Evolutionary conservation across 192 early-diverging fungal species (phyloP).

Genomic region (Piromyces finnis): DNA sequence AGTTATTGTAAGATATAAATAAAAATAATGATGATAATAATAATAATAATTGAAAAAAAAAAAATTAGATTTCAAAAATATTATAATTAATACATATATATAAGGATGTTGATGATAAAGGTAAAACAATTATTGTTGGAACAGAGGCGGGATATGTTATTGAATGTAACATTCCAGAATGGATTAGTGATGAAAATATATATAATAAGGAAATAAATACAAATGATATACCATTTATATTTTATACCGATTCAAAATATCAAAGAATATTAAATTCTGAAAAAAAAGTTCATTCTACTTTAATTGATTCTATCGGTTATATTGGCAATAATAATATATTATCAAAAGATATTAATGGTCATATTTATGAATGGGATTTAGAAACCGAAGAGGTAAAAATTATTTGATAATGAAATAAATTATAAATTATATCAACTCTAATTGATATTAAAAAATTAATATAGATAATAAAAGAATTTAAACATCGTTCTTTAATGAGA

Average conservation of each 20-base stretch:
- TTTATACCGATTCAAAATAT: constrained; percentile 26
- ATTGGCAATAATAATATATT: constrained; percentile 36
- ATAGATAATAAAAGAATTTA: background rate
- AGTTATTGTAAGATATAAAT: constrained; percentile 13
- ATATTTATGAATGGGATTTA: constrained; percentile 59
- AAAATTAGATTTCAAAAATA: too few species aligned
- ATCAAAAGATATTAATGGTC: constrained; percentile 53
- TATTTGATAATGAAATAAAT: background rate
- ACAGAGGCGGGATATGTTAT: background rate
- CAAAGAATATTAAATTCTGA: constrained; percentile 23
- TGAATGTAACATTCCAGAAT: background rate
- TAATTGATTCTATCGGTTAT: constrained; percentile 53
- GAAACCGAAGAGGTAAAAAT: constrained; percentile 9
- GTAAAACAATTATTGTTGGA: constrained; percentile 2
- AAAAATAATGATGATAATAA: background rate
- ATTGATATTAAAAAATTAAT: background rate
- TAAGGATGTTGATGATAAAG: background rate
- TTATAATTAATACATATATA: background rate
- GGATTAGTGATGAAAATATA: background rate
- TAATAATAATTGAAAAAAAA: too few species aligned
- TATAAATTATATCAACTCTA: too few species aligned
- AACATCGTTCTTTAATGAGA: constrained; percentile 3
- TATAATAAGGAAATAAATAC: constrained; percentile 2
- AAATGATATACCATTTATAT: constrained; percentile 44
- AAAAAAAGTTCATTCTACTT: constrained; percentile 30